Percentiles rank a stretch among this genome's conserved stretches.
Evolutionary conservation across 768 basidiomycete species (phyloP).

Genomic region (Lentinus tigrinus): DNA sequence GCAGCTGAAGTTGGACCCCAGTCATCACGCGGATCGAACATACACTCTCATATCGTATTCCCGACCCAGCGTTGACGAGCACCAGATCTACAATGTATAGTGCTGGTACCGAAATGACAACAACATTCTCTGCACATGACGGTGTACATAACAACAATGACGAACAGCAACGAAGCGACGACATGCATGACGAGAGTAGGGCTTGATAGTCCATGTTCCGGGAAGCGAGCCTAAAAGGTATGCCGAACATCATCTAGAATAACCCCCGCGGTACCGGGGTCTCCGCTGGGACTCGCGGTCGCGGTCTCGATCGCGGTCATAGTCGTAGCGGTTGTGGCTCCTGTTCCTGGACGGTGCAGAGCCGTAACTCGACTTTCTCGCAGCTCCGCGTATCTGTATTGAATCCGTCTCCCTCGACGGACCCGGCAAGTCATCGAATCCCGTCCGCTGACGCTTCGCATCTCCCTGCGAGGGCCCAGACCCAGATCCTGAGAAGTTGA

Average conservation of each 20-base stretch:
- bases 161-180: background rate
- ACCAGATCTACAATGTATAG: background rate
- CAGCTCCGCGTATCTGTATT: constrained; percentile 24
- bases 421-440: constrained; percentile 19
- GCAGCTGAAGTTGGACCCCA: background rate
- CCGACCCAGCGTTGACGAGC: too few species aligned
- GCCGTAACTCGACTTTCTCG: constrained; percentile 19
- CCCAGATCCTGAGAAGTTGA: constrained; percentile 9
- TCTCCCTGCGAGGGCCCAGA: constrained; percentile 3
- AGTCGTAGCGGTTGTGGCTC: constrained; percentile 9
- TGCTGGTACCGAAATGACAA: background rate
- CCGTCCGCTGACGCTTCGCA: constrained; percentile 8
- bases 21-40: background rate
- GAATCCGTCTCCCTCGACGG: constrained; percentile 28
- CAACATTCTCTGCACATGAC: background rate
- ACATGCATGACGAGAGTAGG: background rate
- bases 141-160: background rate
- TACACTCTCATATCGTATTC: too few species aligned
- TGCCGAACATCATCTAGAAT: constrained; percentile 22
- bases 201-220: background rate
- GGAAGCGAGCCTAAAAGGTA: background rate
- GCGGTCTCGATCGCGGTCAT: constrained; percentile 10
- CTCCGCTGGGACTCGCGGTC: constrained; percentile 22
- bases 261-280: constrained; percentile 33
- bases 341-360: constrained; percentile 14